A percentile compares a stretch with the other conserved stretches of the same genome.
Conservation (phyloP, 176 grass and related monocot species). For the Musa beccarii region DNA sequence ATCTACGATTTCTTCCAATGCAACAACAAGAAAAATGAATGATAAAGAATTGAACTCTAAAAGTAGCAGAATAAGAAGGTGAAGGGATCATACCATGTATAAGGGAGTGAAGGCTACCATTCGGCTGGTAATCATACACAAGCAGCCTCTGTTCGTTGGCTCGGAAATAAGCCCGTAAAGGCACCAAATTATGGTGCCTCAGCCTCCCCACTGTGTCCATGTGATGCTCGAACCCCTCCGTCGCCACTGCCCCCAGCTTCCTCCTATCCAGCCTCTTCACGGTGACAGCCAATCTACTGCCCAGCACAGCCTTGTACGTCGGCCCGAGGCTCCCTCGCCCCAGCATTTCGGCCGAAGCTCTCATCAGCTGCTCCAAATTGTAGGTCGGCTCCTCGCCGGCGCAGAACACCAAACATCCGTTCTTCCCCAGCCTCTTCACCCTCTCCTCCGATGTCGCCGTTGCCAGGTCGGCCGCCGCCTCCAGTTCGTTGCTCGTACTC, state of each 20-base stretch:
- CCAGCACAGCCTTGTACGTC: conserved; percentile 88
- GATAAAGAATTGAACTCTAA: not conserved
- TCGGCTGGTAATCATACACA: conserved; percentile 93
- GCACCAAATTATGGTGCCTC: conserved; percentile 73
- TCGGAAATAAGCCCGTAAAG: conserved; percentile 75
- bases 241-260: conserved; percentile 48
- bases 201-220: conserved; percentile 79
- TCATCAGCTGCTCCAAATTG: conserved; percentile 89
- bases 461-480: conserved; percentile 31
- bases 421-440: conserved; percentile 56
- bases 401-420: conserved; percentile 72
- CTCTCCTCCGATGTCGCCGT: conserved; percentile 84
- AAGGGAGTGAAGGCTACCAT: conserved; percentile 82
- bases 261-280: conserved; percentile 72
- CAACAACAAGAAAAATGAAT: not conserved
- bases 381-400: conserved; percentile 60
- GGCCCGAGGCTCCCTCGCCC: conserved; percentile 78
- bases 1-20: not conserved
- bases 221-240: conserved; percentile 76
- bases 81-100: conserved; percentile 42
- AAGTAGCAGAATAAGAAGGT: not conserved
- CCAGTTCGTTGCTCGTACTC: conserved; percentile 30
- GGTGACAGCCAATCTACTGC: conserved; percentile 50
- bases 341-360: conserved; percentile 83
- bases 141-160: conserved; percentile 91